These are phyloP conservation scores for Vanderwaltozyma tropicalis DNA, from an alignment of 805 yeast species.

Conservation along the genomic window DNA sequence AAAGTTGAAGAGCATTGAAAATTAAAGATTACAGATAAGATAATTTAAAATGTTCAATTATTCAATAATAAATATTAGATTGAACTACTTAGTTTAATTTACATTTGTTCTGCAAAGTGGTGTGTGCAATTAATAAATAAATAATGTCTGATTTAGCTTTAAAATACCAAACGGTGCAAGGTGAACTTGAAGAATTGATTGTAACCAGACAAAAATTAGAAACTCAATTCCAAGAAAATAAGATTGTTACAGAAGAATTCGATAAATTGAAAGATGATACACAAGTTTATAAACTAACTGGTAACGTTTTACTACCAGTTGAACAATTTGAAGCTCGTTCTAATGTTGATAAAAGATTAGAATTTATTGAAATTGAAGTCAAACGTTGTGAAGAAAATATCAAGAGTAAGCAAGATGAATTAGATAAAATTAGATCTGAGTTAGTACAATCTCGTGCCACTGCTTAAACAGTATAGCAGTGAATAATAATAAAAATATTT, in stretches of 20 bases:
- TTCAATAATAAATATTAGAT: too few relatives aligned
- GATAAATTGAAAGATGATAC: slow-evolving; percentile 52
- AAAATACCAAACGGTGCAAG: slow-evolving; percentile 35
- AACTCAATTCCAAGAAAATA: slow-evolving; percentile 89
- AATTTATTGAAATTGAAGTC: slow-evolving; percentile 75
- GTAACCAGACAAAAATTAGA: slow-evolving; percentile 78
- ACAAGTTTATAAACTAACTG: slow-evolving; percentile 79
- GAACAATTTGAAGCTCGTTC: slow-evolving; percentile 70
- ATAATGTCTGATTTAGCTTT: slow-evolving; percentile 12
- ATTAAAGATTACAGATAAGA: too few relatives aligned
- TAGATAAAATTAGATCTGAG: slow-evolving; percentile 52
- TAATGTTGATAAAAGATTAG: slow-evolving; percentile 83
- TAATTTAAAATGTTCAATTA: too few relatives aligned
- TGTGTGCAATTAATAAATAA: not conserved
- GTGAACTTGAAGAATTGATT: slow-evolving; percentile 41
- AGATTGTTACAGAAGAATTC: slow-evolving; percentile 79
- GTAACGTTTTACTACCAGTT: slow-evolving; percentile 87
- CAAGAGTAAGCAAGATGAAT: slow-evolving; percentile 39
- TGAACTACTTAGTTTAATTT: too few relatives aligned
- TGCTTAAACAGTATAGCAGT: not conserved
- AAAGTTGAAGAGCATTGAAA: too few relatives aligned
- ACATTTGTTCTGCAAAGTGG: too few relatives aligned
- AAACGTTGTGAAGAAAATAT: slow-evolving; percentile 65
- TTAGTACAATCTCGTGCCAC: slow-evolving; percentile 25
- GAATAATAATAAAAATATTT: not conserved